Base-by-base conservation (phyloP, 257 asterid species). In the Nicotiana obtusifolia region DNA sequence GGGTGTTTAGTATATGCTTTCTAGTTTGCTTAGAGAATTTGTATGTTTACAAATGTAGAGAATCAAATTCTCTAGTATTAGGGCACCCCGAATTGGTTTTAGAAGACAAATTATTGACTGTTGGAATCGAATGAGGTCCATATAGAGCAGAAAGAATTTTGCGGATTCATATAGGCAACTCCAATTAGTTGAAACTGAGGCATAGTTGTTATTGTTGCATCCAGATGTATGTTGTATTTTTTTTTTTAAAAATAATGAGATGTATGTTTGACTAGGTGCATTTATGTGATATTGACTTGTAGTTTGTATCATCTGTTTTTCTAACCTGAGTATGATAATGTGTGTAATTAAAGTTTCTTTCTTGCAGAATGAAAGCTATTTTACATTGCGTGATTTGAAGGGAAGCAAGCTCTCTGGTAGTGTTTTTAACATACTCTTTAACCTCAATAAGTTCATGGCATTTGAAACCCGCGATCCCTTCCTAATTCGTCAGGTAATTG, bases 391-490 rank as follows among this genome's bases (percentile, higher is more conserved):
- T 49, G 99, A 97, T 89, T 89, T 97, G 64, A 97, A 93, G 88
- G 95, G 97, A 81, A 90, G 91, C 92, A 94, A 86, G 85, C 94
- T 96, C 52, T 91, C 98, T 15, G 94, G 99, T 89, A 92, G 98
- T 84, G 92, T 94, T 64, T 94, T 96, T 81, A 96, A 96, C 86
- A 90, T 96, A 78, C 98, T 96, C 82, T 96, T 96, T 87, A 94
- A 96, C 93, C 98, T 96, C 80, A 96, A 96, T 82, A 96, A 96
- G 89, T 94, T 96, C 90, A 93, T 96, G 98, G 98, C 99, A 30
- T 96, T 96, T 87, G 99, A 96, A 89, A 96, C 98, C 67, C 98
- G 99, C 10, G 99, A 96, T 82, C 99, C 98, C 7, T 96, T 96
- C 85, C 93, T 93, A 83, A 94, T 96, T 83, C 99, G 99, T 81